Evolutionary conservation across 345 rosid species (phyloP).

Genomic region (Eucalyptus shirleyi): DNA sequence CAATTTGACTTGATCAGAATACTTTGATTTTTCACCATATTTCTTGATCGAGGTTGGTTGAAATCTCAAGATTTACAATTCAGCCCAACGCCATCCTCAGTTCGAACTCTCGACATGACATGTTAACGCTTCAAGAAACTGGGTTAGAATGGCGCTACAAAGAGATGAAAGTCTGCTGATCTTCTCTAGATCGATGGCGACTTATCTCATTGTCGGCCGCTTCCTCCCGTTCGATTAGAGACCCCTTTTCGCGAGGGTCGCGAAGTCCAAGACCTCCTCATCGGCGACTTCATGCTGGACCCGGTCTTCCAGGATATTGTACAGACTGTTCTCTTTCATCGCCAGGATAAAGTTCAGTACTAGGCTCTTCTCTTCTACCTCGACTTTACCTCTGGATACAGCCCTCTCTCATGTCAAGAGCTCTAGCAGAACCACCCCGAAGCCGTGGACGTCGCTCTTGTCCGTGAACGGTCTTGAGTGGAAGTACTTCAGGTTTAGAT

Average conservation of each 20-base stretch:
- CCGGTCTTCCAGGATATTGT: neutral
- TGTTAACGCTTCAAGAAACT: neutral
- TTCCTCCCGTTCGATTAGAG: neutral
- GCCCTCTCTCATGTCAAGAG: neutral
- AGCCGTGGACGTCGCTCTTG: neutral
- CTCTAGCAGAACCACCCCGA: neutral
- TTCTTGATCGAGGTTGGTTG: neutral
- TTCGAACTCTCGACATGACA: neutral
- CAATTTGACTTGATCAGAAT: neutral
- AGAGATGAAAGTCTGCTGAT: neutral
- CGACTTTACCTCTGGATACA: neutral
- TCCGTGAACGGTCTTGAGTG: neutral
- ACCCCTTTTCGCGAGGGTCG: neutral
- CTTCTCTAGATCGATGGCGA: neutral
- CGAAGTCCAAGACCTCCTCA: neutral
- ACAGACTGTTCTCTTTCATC: neutral
- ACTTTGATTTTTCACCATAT: neutral
- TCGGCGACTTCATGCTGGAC: neutral
- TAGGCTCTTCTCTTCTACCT: neutral
- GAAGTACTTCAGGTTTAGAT: neutral
- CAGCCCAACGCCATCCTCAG: neutral
- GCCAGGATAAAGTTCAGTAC: neutral
- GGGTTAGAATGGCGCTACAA: neutral
- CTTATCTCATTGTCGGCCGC: constrained; percentile 4
- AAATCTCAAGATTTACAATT: neutral